Conservation (phyloP, 257 asterid genomes). For the Coffea canephora region DNA sequence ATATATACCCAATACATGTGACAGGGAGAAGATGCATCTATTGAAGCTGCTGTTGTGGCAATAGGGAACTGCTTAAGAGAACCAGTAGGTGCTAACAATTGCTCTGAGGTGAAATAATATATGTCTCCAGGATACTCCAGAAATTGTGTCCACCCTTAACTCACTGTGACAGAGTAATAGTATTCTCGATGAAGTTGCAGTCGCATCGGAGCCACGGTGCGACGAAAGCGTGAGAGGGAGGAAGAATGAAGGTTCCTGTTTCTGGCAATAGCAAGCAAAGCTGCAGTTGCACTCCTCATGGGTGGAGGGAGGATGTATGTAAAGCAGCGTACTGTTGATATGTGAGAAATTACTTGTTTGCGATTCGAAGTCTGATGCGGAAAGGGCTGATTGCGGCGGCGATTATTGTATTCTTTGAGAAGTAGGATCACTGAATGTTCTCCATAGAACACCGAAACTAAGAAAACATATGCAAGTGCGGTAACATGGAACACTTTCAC, state of each 20-base stretch:
- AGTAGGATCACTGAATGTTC: background rate
- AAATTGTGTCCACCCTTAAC: background rate
- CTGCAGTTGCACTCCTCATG: background rate
- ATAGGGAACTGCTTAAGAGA: constrained; percentile 77
- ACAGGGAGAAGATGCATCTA: constrained; percentile 86
- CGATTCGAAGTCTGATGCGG: background rate
- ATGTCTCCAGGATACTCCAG: background rate
- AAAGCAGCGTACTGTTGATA: background rate
- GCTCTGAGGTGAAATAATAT: constrained; percentile 58
- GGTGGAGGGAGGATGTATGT: background rate
- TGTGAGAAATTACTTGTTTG: background rate
- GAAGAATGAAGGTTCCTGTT: background rate
- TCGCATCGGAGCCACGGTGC: background rate
- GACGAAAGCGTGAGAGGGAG: background rate
- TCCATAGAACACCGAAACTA: background rate
- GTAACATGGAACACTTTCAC: background rate
- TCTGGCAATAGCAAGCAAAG: background rate
- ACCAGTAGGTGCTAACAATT: constrained; percentile 66
- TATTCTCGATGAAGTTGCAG: background rate
- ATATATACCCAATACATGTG: constrained; percentile 3
- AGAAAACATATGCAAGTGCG: background rate
- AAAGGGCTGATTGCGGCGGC: background rate
- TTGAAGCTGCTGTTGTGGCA: constrained; percentile 87
- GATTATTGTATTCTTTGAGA: background rate
- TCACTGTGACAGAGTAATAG: background rate